These are phyloP conservation scores for Sphagnum tenellum DNA, from an alignment of 225 moss, liverwort and hornwort species.

Conservation along the genomic window DNA sequence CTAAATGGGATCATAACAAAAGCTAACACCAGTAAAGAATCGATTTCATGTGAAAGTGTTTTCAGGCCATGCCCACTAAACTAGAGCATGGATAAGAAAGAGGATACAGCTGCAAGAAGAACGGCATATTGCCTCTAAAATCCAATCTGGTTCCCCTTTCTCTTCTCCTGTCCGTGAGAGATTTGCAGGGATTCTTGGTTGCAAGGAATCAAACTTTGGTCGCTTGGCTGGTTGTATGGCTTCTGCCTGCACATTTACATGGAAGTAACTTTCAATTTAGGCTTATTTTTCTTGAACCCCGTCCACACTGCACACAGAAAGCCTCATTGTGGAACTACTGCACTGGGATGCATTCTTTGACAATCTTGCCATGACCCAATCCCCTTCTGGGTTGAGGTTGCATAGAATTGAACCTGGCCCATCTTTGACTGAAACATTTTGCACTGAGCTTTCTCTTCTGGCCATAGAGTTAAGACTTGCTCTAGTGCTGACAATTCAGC, in stretches of 20 bases:
- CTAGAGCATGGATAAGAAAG: background rate
- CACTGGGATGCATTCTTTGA: background rate
- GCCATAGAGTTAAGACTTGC: slow-evolving; percentile 23
- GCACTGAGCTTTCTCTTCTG: slow-evolving; percentile 32
- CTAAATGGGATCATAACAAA: no score
- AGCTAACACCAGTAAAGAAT: no score
- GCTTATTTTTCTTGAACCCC: slow-evolving; percentile 8
- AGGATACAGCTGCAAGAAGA: slow-evolving; percentile 42
- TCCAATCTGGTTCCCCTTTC: slow-evolving; percentile 24
- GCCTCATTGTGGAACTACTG: background rate
- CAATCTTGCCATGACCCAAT: background rate
- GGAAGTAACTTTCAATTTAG: background rate
- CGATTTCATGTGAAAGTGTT: no score
- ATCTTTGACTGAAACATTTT: slow-evolving; percentile 11
- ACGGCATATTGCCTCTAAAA: slow-evolving; percentile 43
- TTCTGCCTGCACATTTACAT: background rate
- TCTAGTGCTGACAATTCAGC: slow-evolving; percentile 24
- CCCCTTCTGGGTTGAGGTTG: no score
- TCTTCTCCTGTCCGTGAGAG: slow-evolving; percentile 10
- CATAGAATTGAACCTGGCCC: slow-evolving; percentile 11
- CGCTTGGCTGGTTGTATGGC: slow-evolving; percentile 32
- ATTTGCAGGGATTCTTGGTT: slow-evolving; percentile 8
- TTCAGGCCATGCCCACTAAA: no score
- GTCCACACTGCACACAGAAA: background rate
- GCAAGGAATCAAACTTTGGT: slow-evolving; percentile 25